Evolutionary conservation across 805 yeast genomes (phyloP).

Genomic region (Zygotorulaspora danielsina): DNA sequence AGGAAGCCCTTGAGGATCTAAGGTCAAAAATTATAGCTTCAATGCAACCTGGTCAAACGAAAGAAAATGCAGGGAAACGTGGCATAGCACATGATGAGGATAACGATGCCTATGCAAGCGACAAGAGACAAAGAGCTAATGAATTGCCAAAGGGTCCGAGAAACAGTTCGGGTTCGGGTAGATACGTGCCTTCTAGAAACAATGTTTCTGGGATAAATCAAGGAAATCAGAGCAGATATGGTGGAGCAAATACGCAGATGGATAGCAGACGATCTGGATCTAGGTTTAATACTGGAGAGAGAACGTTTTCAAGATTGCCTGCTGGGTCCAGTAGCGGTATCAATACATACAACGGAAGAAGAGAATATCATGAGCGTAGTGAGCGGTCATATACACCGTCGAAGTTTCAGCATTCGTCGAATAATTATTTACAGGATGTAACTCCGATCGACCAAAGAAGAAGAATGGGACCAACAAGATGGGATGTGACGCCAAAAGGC

Average conservation of each 20-base stretch:
- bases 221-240: neutral
- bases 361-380: constrained; percentile 1
- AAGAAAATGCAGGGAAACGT: constrained; percentile 9
- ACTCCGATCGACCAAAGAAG: constrained; percentile 49
- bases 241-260: neutral
- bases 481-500: constrained; percentile 72
- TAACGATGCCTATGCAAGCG: constrained; percentile 1
- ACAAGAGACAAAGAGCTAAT: constrained; percentile 15
- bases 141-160: constrained; percentile 16
- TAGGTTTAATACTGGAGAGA: neutral
- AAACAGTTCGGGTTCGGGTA: constrained; percentile 16
- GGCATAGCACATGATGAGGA: constrained; percentile 1
- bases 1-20: constrained; percentile 23
- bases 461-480: constrained; percentile 45
- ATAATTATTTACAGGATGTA: constrained; percentile 37
- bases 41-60: constrained; percentile 14
- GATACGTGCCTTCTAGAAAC: neutral
- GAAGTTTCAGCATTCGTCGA: constrained; percentile 3
- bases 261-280: neutral
- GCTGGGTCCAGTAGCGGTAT: constrained; percentile 1
- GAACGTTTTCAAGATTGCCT: constrained; percentile 3
- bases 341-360: constrained; percentile 3
- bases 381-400: neutral
- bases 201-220: neutral
- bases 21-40: constrained; percentile 30